A percentile compares a stretch with the other conserved stretches of the same genome.
These are phyloP conservation scores for Eutrema yunnanense DNA, from an alignment of 345 rosid species.

Conservation along the genomic window DNA sequence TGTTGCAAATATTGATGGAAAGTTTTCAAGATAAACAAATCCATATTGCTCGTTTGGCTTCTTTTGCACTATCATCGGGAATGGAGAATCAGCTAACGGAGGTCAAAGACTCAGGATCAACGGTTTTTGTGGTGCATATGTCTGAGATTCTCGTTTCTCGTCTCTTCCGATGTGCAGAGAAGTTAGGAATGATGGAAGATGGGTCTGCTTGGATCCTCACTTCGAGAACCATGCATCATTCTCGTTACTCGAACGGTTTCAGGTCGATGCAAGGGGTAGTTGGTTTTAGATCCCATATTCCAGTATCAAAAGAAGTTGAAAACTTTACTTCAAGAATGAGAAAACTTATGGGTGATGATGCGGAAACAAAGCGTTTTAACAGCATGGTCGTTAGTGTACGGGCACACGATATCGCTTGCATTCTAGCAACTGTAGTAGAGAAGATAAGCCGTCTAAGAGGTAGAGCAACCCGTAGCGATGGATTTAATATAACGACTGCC, in stretches of 20 bases:
- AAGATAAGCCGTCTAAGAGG: neutral
- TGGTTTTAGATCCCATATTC: slow-evolving; percentile 28
- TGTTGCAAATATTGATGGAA: slow-evolving; percentile 1
- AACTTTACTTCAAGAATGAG: slow-evolving; percentile 21
- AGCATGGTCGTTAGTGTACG: neutral
- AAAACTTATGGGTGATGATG: neutral
- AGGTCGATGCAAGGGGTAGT: slow-evolving; percentile 30
- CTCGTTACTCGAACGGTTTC: slow-evolving; percentile 1
- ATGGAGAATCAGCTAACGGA: slow-evolving; percentile 15
- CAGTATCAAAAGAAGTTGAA: slow-evolving; percentile 2
- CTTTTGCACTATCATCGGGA: neutral
- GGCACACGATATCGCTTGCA: slow-evolving; percentile 18
- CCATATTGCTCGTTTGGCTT: neutral
- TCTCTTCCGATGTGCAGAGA: slow-evolving; percentile 6
- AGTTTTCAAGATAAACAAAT: neutral
- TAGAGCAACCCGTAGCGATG: neutral
- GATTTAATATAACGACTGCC: neutral
- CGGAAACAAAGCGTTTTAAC: neutral
- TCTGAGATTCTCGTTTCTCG: slow-evolving; percentile 23
- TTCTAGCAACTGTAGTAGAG: slow-evolving; percentile 24
- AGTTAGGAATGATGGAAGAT: slow-evolving; percentile 23
- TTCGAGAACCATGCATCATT: neutral
- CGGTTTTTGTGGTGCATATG: slow-evolving; percentile 24
- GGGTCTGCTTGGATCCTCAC: slow-evolving; percentile 39
- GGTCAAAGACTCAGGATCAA: neutral